Base-by-base conservation (phyloP, 2,329 filamentous ascomycete genomes). In the Fusarium dimerum region DNA sequence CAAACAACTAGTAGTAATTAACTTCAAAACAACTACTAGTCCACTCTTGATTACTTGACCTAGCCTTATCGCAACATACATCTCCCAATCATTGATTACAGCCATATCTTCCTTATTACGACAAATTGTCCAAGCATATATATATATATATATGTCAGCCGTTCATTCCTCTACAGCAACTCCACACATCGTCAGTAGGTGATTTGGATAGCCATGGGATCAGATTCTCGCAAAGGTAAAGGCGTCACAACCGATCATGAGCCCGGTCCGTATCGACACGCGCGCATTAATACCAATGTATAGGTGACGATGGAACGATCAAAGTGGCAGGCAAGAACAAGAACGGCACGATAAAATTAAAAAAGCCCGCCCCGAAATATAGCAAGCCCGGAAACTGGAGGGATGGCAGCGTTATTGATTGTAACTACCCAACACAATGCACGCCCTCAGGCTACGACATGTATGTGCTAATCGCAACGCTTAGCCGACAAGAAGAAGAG, bases 321-420 rank as follows among this genome's bases (percentile, higher is more conserved):
- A 86, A 85, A 68, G 83, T 85, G 60, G 79, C 82, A 50, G 80
- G 82, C 3, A 85, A 83, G 64, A 82, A 80, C 46, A 79, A 79
- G 60, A 77, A 76, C 42, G 80, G 78, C 38, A 70, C 72, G 6
- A 78, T 87, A 48, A 87, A 86, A 63, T 67, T 90, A 18, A 89
- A 85, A 71, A 87, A 83, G 62, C 70, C 78, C 2, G 71, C 78
- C 1, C 83, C 84, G 1, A 88, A 86, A 68, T 78, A 85, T 50
- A 82, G 73, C 50, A 85, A 87, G 62, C 81, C 85, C 5, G 87
- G 87, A 20, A 89, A 88, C 64, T 90, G 87, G 87, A 83, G 81
- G 62, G 86, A 89, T 61, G 81, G 80, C n/a, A 83, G 77, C 60
- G 76, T 87, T 43, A 73, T 83, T 26, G 84, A 85, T 62, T 83